These are phyloP conservation scores for Termitomyces heimii DNA, from an alignment of 768 basidiomycete species.

Conservation along the genomic window DNA sequence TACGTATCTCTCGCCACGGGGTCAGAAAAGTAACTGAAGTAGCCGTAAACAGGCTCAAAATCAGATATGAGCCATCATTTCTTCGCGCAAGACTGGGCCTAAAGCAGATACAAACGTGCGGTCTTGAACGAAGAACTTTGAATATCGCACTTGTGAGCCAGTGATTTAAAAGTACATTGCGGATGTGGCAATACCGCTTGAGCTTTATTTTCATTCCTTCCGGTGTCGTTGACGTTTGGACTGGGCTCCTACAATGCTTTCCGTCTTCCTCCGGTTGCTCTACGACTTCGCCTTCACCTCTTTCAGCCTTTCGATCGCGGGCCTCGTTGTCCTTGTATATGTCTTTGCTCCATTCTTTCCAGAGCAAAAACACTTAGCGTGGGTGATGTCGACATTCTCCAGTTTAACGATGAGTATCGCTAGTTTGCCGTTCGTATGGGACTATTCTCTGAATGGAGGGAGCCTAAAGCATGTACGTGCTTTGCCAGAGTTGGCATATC, in stretches of 20 bases:
- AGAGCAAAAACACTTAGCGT: slow-evolving; percentile 5
- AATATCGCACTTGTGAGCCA: not conserved
- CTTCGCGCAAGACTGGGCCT: not conserved
- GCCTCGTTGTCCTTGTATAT: not conserved
- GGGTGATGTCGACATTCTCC: slow-evolving; percentile 15
- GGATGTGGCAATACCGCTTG: not conserved
- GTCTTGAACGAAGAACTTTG: not conserved
- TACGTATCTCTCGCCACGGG: no score
- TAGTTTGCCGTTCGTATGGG: slow-evolving; percentile 5
- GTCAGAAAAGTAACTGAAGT: not conserved
- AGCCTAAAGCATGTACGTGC: slow-evolving; percentile 2
- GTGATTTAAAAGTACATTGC: not conserved
- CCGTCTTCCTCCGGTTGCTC: not conserved
- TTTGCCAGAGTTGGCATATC: not conserved
- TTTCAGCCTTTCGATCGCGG: not conserved
- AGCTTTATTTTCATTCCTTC: not conserved
- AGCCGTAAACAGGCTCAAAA: not conserved
- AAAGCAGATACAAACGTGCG: slow-evolving; percentile 2
- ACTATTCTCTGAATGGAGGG: not conserved
- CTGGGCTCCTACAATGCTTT: not conserved
- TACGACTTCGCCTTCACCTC: not conserved
- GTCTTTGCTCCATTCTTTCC: not conserved
- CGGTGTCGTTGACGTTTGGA: not conserved
- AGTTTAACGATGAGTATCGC: not conserved
- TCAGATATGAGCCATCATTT: not conserved